A percentile compares a stretch with the other conserved stretches of the same genome.
phyloP scores from a whole-genome alignment of 352 stramenopile species.

The Pythium monospermum region DNA sequence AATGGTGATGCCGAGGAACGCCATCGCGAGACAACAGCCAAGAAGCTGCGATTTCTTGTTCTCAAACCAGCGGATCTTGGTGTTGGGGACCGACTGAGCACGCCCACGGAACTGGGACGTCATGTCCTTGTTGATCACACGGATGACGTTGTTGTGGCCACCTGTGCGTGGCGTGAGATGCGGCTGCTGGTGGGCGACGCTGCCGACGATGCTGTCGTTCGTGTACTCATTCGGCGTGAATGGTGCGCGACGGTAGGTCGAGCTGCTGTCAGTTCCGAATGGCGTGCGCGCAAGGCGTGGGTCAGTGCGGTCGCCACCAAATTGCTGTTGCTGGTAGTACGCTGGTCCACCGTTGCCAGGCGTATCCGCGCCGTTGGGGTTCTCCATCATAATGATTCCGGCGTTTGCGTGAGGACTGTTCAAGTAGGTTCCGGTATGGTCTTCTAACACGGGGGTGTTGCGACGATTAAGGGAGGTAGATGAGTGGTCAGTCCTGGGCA shows the following conservation, averaged over 20 bases:
- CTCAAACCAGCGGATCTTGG: slow-evolving; percentile 84
- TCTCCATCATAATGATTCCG: slow-evolving; percentile 71
- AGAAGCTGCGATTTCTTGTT: slow-evolving; percentile 87
- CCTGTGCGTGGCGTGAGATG: slow-evolving; percentile 52
- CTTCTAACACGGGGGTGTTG: slow-evolving; percentile 68
- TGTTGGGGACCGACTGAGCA: slow-evolving; percentile 58
- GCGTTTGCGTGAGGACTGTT: slow-evolving; percentile 38
- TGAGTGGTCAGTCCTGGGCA: slow-evolving; percentile 23
- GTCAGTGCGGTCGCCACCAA: slow-evolving; percentile 15
- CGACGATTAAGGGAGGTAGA: slow-evolving; percentile 33
- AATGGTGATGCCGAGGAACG: slow-evolving; percentile 78
- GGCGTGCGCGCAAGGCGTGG: slow-evolving; percentile 35
- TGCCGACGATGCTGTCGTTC: slow-evolving; percentile 38
- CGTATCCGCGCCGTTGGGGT: slow-evolving; percentile 21
- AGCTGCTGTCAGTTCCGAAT: slow-evolving; percentile 34
- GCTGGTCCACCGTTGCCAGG: slow-evolving; percentile 23
- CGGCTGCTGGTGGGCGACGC: slow-evolving; percentile 42
- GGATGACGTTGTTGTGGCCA: slow-evolving; percentile 74
- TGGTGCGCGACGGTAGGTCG: slow-evolving; percentile 31
- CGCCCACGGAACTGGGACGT: slow-evolving; percentile 79
- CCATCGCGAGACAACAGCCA: slow-evolving; percentile 81
- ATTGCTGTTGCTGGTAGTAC: slow-evolving; percentile 32
- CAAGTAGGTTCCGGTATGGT: slow-evolving; percentile 65
- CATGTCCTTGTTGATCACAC: slow-evolving; percentile 90
- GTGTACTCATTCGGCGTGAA: slow-evolving; percentile 25